Percentiles rank a stretch among this genome's conserved stretches.
These are phyloP conservation scores for Verticillium nubilum DNA, from an alignment of 2,329 filamentous ascomycete species.

Conservation along the genomic window DNA sequence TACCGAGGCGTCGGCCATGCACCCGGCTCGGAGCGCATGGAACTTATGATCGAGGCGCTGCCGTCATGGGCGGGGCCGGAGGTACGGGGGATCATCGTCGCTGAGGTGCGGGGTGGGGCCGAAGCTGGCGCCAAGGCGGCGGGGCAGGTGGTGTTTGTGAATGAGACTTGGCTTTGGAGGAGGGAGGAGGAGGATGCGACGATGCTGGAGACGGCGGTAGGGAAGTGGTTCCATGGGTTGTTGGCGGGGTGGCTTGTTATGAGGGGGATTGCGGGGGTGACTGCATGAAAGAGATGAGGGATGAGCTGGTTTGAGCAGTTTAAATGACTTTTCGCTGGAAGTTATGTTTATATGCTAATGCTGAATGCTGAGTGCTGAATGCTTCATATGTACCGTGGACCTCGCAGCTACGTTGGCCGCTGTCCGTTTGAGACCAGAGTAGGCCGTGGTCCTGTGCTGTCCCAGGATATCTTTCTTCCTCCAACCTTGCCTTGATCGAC, in stretches of 20 bases:
- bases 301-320: not conserved
- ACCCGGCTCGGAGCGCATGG: conserved; percentile 17
- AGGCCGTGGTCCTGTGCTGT: too few relatives aligned
- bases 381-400: not conserved
- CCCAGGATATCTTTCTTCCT: too few relatives aligned
- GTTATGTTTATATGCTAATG: not conserved
- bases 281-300: not conserved
- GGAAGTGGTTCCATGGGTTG: conserved; percentile 23
- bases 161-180: conserved; percentile 35
- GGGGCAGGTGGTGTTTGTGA: conserved; percentile 21
- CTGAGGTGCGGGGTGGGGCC: conserved; percentile 8
- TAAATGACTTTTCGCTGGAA: not conserved
- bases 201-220: conserved; percentile 21
- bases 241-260: conserved; percentile 21
- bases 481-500: too few relatives aligned
- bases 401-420: not conserved
- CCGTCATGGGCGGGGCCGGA: conserved; percentile 15
- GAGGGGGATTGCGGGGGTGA: conserved; percentile 14
- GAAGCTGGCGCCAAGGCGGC: conserved; percentile 4
- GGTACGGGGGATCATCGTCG: conserved; percentile 18
- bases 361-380: not conserved
- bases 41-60: conserved; percentile 21
- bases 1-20: conserved; percentile 12
- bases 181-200: conserved; percentile 18
- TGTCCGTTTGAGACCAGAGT: not conserved